phyloP scores from a whole-genome alignment of 192 early-diverging fungal genomes.

The Coemansia sp. region DNA sequence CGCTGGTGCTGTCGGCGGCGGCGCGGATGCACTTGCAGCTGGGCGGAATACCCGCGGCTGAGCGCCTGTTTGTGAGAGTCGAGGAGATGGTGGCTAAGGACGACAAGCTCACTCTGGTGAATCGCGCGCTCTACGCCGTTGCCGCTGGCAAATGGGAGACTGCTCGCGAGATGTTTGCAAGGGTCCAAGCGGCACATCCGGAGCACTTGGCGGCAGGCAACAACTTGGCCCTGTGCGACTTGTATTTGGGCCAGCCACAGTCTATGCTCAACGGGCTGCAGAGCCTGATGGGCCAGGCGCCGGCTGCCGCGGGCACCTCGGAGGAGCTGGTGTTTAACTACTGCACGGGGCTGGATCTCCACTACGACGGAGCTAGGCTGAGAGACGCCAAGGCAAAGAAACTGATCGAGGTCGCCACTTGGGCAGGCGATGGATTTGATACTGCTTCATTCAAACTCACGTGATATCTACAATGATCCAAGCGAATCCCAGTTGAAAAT shows the following conservation, averaged over 20 bases:
- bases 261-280: slow-evolving; percentile 33
- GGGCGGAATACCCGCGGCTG: slow-evolving; percentile 25
- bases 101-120: slow-evolving; percentile 29
- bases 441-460: slow-evolving; percentile 33
- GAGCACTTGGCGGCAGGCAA: slow-evolving; percentile 31
- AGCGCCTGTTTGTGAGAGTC: slow-evolving; percentile 17
- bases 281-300: slow-evolving; percentile 25
- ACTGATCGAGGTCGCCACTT: slow-evolving; percentile 39
- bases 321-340: slow-evolving; percentile 49
- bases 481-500: background rate
- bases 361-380: slow-evolving; percentile 32
- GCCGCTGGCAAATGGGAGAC: slow-evolving; percentile 33
- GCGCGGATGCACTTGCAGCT: slow-evolving; percentile 41
- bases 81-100: slow-evolving; percentile 12
- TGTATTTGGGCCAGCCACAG: slow-evolving; percentile 47
- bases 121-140: slow-evolving; percentile 39
- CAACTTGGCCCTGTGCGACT: slow-evolving; percentile 39
- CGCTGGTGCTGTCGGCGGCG: slow-evolving; percentile 26
- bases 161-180: slow-evolving; percentile 25
- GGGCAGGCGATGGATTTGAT: slow-evolving; percentile 50
- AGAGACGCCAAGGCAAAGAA: slow-evolving; percentile 38
- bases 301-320: slow-evolving; percentile 32
- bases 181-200: background rate
- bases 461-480: slow-evolving; percentile 7
- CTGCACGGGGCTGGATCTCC: slow-evolving; percentile 46